Conservation (phyloP, 2,329 filamentous ascomycete genomes). For the Colletotrichum spaethianum region DNA sequence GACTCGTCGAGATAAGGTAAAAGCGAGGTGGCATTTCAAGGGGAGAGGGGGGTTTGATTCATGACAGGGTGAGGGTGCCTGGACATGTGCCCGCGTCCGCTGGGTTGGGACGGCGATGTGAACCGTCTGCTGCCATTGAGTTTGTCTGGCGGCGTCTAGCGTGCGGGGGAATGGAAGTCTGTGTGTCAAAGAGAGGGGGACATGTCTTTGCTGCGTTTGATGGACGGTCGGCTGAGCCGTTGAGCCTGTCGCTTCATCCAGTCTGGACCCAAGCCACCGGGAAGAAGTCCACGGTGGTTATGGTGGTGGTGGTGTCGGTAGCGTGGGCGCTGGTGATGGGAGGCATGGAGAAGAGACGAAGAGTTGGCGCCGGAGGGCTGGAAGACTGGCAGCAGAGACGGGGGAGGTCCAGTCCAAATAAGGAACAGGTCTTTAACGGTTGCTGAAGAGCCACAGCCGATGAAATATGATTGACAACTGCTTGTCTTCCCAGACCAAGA, state of each 20-base stretch:
- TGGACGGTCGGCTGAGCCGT: conserved; percentile 13
- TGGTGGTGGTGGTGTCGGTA: background rate
- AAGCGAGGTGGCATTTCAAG: background rate
- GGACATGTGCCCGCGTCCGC: conserved; percentile 6
- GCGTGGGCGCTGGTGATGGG: background rate
- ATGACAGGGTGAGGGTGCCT: conserved; percentile 5
- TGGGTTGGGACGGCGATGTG: conserved; percentile 9
- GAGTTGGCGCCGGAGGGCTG: background rate
- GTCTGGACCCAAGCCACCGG: conserved; percentile 11
- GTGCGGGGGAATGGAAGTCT: conserved; percentile 9
- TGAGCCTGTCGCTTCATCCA: background rate
- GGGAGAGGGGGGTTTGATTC: background rate
- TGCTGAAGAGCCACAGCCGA: background rate
- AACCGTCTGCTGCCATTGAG: conserved; percentile 16
- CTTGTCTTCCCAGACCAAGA: background rate
- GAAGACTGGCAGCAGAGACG: background rate
- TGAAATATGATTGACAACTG: no score
- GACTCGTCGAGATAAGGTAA: conserved; percentile 13
- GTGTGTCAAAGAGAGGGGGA: background rate
- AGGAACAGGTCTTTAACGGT: background rate
- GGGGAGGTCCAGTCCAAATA: background rate
- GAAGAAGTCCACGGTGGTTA: conserved; percentile 15
- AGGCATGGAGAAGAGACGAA: background rate
- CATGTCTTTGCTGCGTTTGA: background rate
- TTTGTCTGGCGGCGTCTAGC: conserved; percentile 13